These are phyloP conservation scores for Hypoxylon sp. DNA, from an alignment of 2,329 filamentous ascomycete genomes.

Conservation along the genomic window DNA sequence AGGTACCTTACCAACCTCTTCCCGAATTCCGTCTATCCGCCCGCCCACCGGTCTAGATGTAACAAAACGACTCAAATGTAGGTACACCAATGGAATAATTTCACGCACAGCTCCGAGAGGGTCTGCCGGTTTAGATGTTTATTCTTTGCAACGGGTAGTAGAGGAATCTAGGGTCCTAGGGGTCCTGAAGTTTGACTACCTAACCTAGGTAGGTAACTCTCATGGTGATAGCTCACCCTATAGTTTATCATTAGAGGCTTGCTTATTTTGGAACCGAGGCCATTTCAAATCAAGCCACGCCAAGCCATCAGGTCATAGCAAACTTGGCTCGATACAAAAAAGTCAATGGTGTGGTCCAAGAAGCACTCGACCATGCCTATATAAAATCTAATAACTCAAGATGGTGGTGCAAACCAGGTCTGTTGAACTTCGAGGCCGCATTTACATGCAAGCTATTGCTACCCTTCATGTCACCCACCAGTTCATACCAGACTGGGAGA, in stretches of 20 bases:
- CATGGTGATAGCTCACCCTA: slow-evolving; percentile 2
- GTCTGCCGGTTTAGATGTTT: slow-evolving; percentile 12
- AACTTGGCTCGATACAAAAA: not conserved
- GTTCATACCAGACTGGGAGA: slow-evolving; percentile 29
- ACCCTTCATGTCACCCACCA: slow-evolving; percentile 21
- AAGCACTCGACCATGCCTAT: slow-evolving; percentile 10
- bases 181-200: too few species aligned
- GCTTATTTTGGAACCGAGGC: slow-evolving; percentile 11
- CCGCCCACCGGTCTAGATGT: slow-evolving; percentile 37
- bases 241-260: slow-evolving; percentile 7
- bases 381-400: not conserved
- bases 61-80: slow-evolving; percentile 25
- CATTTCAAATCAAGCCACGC: slow-evolving; percentile 7
- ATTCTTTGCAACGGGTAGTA: slow-evolving; percentile 5
- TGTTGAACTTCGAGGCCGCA: slow-evolving; percentile 12
- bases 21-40: slow-evolving; percentile 25
- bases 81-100: slow-evolving; percentile 19
- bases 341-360: slow-evolving; percentile 5
- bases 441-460: slow-evolving; percentile 19
- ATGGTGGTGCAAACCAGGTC: slow-evolving; percentile 32
- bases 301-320: slow-evolving; percentile 13
- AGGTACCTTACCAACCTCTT: slow-evolving; percentile 14
- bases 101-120: slow-evolving; percentile 15
- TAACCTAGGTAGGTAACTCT: not conserved
- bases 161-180: not conserved